Evolutionary conservation across 78 protist species (phyloP).

Genomic region (Corallochytrium limacisporum): DNA sequence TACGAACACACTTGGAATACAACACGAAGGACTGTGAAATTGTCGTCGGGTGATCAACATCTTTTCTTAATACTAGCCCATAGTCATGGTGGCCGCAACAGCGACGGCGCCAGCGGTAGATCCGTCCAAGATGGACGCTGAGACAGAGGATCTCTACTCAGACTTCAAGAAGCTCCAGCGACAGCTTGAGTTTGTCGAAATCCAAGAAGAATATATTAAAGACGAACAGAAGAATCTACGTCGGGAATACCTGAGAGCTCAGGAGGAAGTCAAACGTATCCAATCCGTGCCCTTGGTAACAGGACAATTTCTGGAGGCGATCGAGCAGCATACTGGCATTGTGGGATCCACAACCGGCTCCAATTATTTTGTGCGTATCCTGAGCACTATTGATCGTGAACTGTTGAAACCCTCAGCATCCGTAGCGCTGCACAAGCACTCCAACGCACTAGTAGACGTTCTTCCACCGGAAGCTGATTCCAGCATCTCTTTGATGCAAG

Average conservation of each 20-base stretch:
- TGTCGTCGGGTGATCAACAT: too few species aligned
- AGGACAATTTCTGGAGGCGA: constrained; percentile 98
- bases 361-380: constrained; percentile 84
- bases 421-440: constrained; percentile 90
- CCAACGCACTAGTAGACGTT: constrained; percentile 88
- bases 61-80: too few species aligned
- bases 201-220: constrained; percentile 87
- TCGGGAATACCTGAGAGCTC: constrained; percentile 88
- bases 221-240: constrained; percentile 81
- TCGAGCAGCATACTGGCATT: constrained; percentile 81
- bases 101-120: too few species aligned
- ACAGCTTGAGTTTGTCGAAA: constrained; percentile 60
- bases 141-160: constrained; percentile 55
- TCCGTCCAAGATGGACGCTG: too few species aligned
- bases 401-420: constrained; percentile 93
- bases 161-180: constrained; percentile 52
- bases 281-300: constrained; percentile 96
- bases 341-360: constrained; percentile 82
- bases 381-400: constrained; percentile 96
- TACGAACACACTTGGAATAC: too few species aligned
- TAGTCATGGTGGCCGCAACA: too few species aligned
- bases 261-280: constrained; percentile 95
- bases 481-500: constrained; percentile 66
- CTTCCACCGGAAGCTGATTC: constrained; percentile 98
- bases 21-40: too few species aligned